A percentile compares a stretch with the other conserved stretches of the same genome.
phyloP scores from a whole-genome alignment of 2,329 filamentous ascomycete genomes.

The Colletotrichum sp. region DNA sequence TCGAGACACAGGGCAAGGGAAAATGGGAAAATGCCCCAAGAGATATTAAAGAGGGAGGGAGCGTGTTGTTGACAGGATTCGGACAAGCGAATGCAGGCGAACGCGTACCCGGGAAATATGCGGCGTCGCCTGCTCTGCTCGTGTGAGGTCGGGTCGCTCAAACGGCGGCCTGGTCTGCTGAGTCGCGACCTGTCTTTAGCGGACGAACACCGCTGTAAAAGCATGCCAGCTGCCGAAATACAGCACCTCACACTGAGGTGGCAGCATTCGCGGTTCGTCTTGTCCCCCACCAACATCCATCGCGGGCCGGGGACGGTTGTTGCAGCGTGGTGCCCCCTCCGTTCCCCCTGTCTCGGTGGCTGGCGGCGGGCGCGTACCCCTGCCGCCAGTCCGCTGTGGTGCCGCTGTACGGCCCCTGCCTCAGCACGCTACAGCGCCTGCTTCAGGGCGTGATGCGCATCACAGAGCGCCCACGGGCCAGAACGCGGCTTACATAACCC shows the following conservation, averaged over 20 bases:
- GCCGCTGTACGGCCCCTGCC: not conserved
- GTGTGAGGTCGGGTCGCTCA: not conserved
- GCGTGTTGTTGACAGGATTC: constrained; percentile 9
- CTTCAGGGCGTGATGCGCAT: not conserved
- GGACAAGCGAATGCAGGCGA: not conserved
- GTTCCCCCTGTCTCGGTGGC: constrained; percentile 4
- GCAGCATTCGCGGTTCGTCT: not conserved
- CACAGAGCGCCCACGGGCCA: not conserved
- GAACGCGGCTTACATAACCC: constrained; percentile 15
- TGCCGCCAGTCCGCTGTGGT: not conserved
- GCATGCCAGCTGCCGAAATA: not conserved
- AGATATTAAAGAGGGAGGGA: not conserved
- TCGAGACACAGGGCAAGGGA: not conserved
- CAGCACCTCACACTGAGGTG: not conserved
- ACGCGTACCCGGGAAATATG: not conserved
- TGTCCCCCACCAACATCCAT: not conserved
- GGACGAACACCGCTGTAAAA: not conserved
- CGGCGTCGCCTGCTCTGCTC: not conserved
- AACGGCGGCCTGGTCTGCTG: not conserved
- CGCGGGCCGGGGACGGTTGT: not conserved
- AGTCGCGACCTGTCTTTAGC: not conserved
- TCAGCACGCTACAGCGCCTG: not conserved
- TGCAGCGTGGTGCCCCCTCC: not conserved
- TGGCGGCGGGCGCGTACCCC: constrained; percentile 17
- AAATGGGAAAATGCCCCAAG: not conserved